Percentiles rank a stretch among this genome's conserved stretches.
These are phyloP conservation scores for Pelargonium nanum DNA, from an alignment of 345 rosid species.

Conservation along the genomic window DNA sequence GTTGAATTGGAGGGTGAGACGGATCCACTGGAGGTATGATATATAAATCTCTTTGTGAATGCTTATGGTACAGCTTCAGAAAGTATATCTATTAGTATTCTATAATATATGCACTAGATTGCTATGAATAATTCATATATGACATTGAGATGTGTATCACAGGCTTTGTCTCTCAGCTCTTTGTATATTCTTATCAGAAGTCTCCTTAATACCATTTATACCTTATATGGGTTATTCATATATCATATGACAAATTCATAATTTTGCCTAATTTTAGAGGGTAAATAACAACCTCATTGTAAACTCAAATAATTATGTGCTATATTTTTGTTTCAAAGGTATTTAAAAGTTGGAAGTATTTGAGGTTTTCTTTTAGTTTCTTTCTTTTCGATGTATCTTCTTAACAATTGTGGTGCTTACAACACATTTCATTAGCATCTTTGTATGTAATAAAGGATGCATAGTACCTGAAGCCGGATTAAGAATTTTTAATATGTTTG, in stretches of 20 bases:
- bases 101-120: no score
- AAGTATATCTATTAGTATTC: neutral
- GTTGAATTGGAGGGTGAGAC: conserved; percentile 87
- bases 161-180: neutral
- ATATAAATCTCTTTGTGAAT: neutral
- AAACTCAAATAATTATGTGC: neutral
- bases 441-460: neutral
- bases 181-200: neutral
- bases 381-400: neutral
- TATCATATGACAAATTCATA: neutral
- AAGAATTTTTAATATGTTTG: no score
- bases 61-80: neutral
- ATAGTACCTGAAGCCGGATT: neutral
- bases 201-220: neutral
- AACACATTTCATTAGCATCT: neutral
- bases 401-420: neutral
- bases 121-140: no score
- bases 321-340: no score
- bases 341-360: no score
- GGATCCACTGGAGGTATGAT: conserved; percentile 69
- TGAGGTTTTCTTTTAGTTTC: neutral
- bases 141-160: neutral
- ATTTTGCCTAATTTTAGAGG: neutral
- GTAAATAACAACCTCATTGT: neutral
- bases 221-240: neutral